Conservation (phyloP, 2,329 filamentous ascomycete species). For the Corynespora cassiicola region DNA sequence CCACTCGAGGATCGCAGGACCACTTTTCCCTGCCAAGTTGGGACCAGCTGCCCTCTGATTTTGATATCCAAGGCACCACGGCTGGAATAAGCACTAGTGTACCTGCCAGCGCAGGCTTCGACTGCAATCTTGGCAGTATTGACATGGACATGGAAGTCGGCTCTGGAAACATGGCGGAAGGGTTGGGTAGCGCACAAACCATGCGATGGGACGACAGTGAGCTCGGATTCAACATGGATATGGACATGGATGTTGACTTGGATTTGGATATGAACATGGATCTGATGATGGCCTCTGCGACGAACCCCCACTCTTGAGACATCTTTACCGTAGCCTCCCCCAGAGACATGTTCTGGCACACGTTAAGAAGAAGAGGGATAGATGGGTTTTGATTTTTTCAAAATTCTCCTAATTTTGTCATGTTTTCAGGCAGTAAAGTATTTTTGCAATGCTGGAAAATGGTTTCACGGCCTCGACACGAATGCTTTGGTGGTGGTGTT, state of each 20-base stretch:
- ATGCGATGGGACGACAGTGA: constrained; percentile 40
- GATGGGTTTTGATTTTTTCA: no score
- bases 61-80: constrained; percentile 30
- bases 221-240: constrained; percentile 38
- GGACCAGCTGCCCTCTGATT: constrained; percentile 32
- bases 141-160: constrained; percentile 1
- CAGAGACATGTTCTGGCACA: no score
- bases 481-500: no score
- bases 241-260: constrained; percentile 37
- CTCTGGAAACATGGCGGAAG: background rate
- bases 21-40: constrained; percentile 34
- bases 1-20: no score
- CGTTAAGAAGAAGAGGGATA: no score
- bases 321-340: no score
- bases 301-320: no score
- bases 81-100: constrained; percentile 21
- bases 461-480: background rate
- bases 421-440: no score
- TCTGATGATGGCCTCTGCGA: constrained; percentile 3
- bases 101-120: constrained; percentile 17
- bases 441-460: background rate
- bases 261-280: constrained; percentile 17
- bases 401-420: no score
- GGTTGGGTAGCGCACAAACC: constrained; percentile 6
- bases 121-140: constrained; percentile 10